These are phyloP conservation scores for Backusella morwellensis DNA, from an alignment of 192 early-diverging fungal species.

Conservation along the genomic window DNA sequence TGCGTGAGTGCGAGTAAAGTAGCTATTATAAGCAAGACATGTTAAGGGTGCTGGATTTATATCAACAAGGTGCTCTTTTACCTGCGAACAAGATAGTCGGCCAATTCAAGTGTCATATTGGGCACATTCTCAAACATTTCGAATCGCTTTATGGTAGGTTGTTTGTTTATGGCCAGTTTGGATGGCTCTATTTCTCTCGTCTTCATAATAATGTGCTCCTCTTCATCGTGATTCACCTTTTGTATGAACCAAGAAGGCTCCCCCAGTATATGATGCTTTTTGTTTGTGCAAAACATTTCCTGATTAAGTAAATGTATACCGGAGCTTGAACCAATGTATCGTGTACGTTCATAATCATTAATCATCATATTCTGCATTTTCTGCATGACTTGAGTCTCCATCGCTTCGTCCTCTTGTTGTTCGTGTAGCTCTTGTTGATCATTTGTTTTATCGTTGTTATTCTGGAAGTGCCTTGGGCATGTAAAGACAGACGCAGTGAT, in stretches of 20 bases:
- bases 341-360: slow-evolving; percentile 58
- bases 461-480: background rate
- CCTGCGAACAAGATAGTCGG: slow-evolving; percentile 21
- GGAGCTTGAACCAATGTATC: slow-evolving; percentile 74
- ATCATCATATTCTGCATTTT: slow-evolving; percentile 55
- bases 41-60: background rate
- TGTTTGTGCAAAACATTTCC: slow-evolving; percentile 37
- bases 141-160: background rate
- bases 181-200: background rate
- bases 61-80: background rate
- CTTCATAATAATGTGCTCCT: slow-evolving; percentile 32
- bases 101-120: slow-evolving; percentile 12
- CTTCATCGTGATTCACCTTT: slow-evolving; percentile 37
- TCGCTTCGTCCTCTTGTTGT: background rate
- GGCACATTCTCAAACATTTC: slow-evolving; percentile 1
- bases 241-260: slow-evolving; percentile 41
- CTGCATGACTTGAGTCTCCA: slow-evolving; percentile 38
- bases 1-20: slow-evolving; percentile 17
- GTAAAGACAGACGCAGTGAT: background rate
- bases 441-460: background rate
- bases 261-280: slow-evolving; percentile 30
- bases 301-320: slow-evolving; percentile 65
- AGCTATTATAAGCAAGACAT: slow-evolving; percentile 3
- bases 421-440: background rate
- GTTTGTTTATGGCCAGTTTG: background rate